Percentiles rank a stretch among this genome's conserved stretches.
phyloP scores from a whole-genome alignment of 2,329 filamentous ascomycete genomes.

The Claviceps maximensis region DNA sequence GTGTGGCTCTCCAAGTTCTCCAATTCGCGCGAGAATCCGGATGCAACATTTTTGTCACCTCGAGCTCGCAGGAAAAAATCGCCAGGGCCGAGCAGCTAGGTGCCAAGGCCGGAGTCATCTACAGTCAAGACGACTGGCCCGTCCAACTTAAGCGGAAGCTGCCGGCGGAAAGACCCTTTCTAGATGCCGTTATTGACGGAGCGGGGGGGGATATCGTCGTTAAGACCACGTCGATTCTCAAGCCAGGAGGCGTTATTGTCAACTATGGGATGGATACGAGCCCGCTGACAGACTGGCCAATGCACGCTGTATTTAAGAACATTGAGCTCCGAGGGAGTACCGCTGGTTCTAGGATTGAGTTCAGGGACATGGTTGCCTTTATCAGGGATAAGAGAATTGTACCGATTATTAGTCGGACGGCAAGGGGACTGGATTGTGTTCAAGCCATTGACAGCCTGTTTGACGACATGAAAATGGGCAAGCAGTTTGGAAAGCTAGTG shows the following conservation, averaged over 20 bases:
- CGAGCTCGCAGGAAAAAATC: slow-evolving; percentile 62
- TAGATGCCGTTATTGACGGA: slow-evolving; percentile 82
- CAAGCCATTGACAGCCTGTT: slow-evolving; percentile 70
- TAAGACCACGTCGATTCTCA: slow-evolving; percentile 54
- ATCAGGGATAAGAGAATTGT: slow-evolving; percentile 58
- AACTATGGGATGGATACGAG: slow-evolving; percentile 83
- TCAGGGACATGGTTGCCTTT: slow-evolving; percentile 76
- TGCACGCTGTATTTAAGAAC: slow-evolving; percentile 75
- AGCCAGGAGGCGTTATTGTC: slow-evolving; percentile 67
- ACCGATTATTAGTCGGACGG: slow-evolving; percentile 63
- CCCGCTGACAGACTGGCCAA: slow-evolving; percentile 76
- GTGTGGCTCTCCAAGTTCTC: slow-evolving; percentile 72
- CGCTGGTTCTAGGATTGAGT: slow-evolving; percentile 85
- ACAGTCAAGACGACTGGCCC: slow-evolving; percentile 71
- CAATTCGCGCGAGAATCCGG: slow-evolving; percentile 66
- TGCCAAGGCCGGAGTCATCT: slow-evolving; percentile 66
- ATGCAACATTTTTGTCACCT: slow-evolving; percentile 70
- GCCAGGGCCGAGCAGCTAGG: slow-evolving; percentile 57
- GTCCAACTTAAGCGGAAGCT: slow-evolving; percentile 54
- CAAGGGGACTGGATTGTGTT: slow-evolving; percentile 61
- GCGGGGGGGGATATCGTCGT: slow-evolving; percentile 72
- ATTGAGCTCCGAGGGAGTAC: slow-evolving; percentile 79
- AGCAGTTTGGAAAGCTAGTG: slow-evolving; percentile 87
- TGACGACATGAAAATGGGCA: slow-evolving; percentile 73
- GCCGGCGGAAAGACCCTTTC: slow-evolving; percentile 48